Conservation (phyloP, 768 basidiomycete genomes). For the Xanthoconium purpureum region DNA sequence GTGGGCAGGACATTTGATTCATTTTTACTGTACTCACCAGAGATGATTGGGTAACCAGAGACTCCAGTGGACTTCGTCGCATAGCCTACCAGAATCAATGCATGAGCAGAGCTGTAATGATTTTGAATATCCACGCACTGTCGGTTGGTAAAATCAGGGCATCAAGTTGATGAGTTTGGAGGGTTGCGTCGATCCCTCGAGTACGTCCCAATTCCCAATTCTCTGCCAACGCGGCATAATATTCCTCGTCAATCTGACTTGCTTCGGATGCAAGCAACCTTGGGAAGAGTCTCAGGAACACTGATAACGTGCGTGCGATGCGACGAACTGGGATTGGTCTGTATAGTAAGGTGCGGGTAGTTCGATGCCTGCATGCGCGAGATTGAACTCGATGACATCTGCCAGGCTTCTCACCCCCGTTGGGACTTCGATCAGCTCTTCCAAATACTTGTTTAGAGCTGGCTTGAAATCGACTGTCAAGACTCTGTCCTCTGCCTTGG, state of each 20-base stretch:
- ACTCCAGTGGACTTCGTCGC: constrained; percentile 43
- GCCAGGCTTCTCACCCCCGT: constrained; percentile 57
- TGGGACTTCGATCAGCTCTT: constrained; percentile 48
- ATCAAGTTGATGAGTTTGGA: constrained; percentile 46
- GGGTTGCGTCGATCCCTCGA: constrained; percentile 51
- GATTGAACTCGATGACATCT: constrained; percentile 58
- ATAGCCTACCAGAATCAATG: constrained; percentile 14
- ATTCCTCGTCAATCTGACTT: constrained; percentile 38
- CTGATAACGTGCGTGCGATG: neutral
- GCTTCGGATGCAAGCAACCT: constrained; percentile 25
- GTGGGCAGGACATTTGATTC: neutral
- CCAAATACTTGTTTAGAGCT: constrained; percentile 42
- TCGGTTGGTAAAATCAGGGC: constrained; percentile 50
- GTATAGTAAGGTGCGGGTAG: constrained; percentile 34
- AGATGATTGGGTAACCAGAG: constrained; percentile 64
- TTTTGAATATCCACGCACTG: constrained; percentile 20
- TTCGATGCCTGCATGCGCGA: constrained; percentile 49
- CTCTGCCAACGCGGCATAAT: constrained; percentile 43
- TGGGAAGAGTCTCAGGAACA: constrained; percentile 2
- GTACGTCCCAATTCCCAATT: constrained; percentile 49
- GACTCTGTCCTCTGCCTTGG: constrained; percentile 54
- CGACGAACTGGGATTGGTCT: constrained; percentile 35
- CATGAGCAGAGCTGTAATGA: neutral
- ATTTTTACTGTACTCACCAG: constrained; percentile 39
- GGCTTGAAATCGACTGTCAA: constrained; percentile 59